Evolutionary conservation across 1,139 yeast genomes (phyloP).

Genomic region (Geotrichum aggregatum): DNA sequence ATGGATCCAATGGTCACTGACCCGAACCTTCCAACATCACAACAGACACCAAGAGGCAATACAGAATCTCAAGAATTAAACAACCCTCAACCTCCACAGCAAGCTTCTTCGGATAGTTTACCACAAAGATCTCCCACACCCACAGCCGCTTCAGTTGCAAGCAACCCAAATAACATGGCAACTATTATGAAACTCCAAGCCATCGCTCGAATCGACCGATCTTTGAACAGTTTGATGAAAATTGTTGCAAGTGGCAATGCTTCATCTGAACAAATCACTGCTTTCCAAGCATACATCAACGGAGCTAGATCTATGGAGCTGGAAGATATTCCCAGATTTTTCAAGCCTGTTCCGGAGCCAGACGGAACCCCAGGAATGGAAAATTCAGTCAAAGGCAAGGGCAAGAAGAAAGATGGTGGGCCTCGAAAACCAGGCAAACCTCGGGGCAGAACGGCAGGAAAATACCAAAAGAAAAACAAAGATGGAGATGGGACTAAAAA

Average conservation of each 20-base stretch:
- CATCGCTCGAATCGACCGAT: slow-evolving; percentile 69
- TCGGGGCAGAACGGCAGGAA: slow-evolving; percentile 27
- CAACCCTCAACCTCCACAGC: neutral
- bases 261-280: slow-evolving; percentile 59
- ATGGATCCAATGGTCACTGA: neutral
- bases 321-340: slow-evolving; percentile 32
- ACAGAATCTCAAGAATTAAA: neutral
- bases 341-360: slow-evolving; percentile 21
- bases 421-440: slow-evolving; percentile 31
- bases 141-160: slow-evolving; percentile 19
- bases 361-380: slow-evolving; percentile 27
- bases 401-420: slow-evolving; percentile 21
- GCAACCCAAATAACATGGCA: slow-evolving; percentile 53
- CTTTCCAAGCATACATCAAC: slow-evolving; percentile 72
- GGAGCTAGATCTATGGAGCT: slow-evolving; percentile 76
- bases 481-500: slow-evolving; percentile 18
- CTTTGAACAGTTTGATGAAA: slow-evolving; percentile 68
- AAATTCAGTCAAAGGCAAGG: slow-evolving; percentile 25
- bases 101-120: neutral
- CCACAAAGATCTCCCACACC: slow-evolving; percentile 12
- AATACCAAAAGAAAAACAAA: slow-evolving; percentile 9
- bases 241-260: slow-evolving; percentile 82
- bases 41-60: neutral
- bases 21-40: neutral
- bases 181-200: slow-evolving; percentile 80